Evolutionary conservation across 2,329 filamentous ascomycete species (phyloP), one percentile per base, ranked within the genome.

Genomic region (Sphaceloma murrayae): DNA sequence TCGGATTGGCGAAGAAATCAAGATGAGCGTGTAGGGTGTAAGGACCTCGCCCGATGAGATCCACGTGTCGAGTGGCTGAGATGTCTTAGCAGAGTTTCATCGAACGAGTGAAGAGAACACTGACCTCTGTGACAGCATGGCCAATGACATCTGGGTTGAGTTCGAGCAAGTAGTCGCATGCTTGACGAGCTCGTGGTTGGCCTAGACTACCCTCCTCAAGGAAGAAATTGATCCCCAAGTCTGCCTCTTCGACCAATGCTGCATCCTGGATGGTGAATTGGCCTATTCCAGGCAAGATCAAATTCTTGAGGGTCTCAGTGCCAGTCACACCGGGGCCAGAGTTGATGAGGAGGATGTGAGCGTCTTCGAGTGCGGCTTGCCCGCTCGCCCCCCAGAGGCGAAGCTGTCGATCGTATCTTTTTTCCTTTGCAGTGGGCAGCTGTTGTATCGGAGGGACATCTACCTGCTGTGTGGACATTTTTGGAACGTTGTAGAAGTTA

Each of bases 181-280:
- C 84, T 58, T 83, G 80, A 59, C 86, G 75, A 1, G 89, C 85
- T 53, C 91, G 78, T 18, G 78, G 78, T 56, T 79, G 80, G 43
- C 87, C 88, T 27, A 94, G 61, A 51, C 78, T 82, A 38, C 72
- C 68, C 54, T 91, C 78, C 49, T 94, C 85, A 0, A 98, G 70
- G 57, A 98, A 98, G 72, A 98, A 98, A 65, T 98, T 98, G 50
- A 95, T 82, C 3, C 93, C 91, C 30, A 98, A 69, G 56, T 98
- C 91, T 31, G 78, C 72, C 53, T 94, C 81, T 1, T 69, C 70
- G n/a, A 98, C 88, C 2, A 73, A 62, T 1, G 78, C 75, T 5
- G 82, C 78, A 56, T 98, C 91, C 43, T 83, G 81, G 49, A 98
- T 94, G 1, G 85, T 93, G 61, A 95, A 98, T 18, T 78, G 77